phyloP scores from a whole-genome alignment of 129 eudicot genomes.

The Tagetes patula region DNA sequence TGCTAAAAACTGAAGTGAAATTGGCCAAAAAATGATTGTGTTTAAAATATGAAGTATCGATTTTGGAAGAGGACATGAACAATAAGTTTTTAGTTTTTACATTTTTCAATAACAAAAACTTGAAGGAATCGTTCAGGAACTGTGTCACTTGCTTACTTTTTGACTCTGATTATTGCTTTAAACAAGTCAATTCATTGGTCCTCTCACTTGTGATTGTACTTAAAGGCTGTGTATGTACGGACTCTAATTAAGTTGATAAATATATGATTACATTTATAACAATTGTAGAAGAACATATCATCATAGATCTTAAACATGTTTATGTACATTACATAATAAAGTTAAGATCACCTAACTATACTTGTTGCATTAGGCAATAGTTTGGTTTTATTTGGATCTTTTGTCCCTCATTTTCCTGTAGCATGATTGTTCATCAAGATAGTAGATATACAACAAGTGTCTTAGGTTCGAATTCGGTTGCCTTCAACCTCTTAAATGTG shows the following conservation, averaged over 20 bases:
- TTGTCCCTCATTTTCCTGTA: background rate
- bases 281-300: background rate
- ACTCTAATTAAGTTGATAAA: background rate
- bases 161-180: slow-evolving; percentile 25
- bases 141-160: slow-evolving; percentile 17
- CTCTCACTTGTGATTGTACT: slow-evolving; percentile 14
- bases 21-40: background rate
- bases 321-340: background rate
- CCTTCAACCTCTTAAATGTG: too few species aligned
- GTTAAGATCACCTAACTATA: background rate
- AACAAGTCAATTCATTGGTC: slow-evolving; percentile 18
- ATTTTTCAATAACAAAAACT: background rate
- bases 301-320: background rate
- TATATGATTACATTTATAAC: background rate
- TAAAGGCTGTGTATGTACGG: slow-evolving; percentile 13
- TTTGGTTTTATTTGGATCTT: slow-evolving; percentile 13
- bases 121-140: slow-evolving; percentile 12
- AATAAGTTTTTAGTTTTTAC: background rate
- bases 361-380: background rate
- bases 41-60: slow-evolving; percentile 10
- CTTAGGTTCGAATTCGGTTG: background rate
- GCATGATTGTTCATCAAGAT: background rate
- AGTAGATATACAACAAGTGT: background rate
- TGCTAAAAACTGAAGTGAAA: background rate
- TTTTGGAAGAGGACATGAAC: slow-evolving; percentile 3